phyloP scores from a whole-genome alignment of 106 monocot species.

The Dioscorea dumetorum region DNA sequence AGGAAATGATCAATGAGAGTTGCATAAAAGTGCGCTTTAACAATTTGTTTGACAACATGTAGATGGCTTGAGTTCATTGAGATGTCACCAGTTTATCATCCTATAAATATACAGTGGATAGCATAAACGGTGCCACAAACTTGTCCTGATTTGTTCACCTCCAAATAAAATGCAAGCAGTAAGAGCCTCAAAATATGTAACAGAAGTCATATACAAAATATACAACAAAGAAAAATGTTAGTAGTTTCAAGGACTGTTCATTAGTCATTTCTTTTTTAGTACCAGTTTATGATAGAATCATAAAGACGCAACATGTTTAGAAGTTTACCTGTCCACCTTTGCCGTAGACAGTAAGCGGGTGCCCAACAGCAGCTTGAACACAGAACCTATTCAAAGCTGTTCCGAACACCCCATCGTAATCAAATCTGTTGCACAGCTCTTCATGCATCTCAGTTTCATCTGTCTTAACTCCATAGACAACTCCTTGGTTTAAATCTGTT shows the following conservation, averaged over 20 bases:
- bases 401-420: conserved; percentile 94
- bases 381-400: conserved; percentile 95
- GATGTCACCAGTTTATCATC: too few relatives aligned
- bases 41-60: too few relatives aligned
- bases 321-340: conserved; percentile 90
- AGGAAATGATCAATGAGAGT: not conserved
- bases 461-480: conserved; percentile 88
- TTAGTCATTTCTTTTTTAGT: not conserved
- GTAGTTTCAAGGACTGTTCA: not conserved
- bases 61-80: too few relatives aligned
- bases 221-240: not conserved
- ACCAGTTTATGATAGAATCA: not conserved
- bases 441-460: conserved; percentile 92
- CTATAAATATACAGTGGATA: too few relatives aligned
- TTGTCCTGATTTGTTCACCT: not conserved
- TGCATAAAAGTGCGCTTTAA: not conserved
- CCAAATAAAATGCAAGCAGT: not conserved
- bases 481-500: conserved; percentile 93
- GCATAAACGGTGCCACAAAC: too few relatives aligned
- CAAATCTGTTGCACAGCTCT: conserved; percentile 89
- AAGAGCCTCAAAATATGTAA: not conserved
- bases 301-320: not conserved
- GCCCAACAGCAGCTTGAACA: conserved; percentile 96
- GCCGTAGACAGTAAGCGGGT: conserved; percentile 92
- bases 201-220: not conserved